Base-by-base conservation (phyloP, 2,329 filamentous ascomycete genomes). In the Kalmusia sp. region DNA sequence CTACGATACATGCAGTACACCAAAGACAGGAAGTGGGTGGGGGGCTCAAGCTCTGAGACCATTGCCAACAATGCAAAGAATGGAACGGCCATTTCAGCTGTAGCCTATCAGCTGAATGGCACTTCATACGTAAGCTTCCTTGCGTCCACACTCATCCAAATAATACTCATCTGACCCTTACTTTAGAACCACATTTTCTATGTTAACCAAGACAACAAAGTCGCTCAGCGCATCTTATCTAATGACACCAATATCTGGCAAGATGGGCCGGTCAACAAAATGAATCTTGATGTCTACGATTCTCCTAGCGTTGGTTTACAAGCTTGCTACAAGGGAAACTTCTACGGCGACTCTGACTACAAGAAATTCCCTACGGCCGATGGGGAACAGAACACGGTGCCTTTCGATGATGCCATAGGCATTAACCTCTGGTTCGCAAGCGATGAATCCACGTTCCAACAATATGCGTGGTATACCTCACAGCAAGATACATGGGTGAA, bases 291-390 rank as follows among this genome's bases (percentile, higher is more conserved):
- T 59, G 89, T 88, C 61, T 96, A 96, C 73, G 93, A 98, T 77
- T 89, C 92, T 1, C 98, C 98, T 65, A 86, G 91, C 1, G 89
- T 96, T 41, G 95, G 95, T 2, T 77, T 95, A 25, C 91, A 96
- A 68, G 88, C 93, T 14, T 88, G 87, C 43, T 80, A 87, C 17
- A 89, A 96, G 71, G 95, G 95, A 0, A 82, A 97, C 37, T 77
- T 83, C 28, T 72, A 72, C 39, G 70, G 69, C 31, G 68, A 70
- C 38, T 51, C 67, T 12, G 74, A 79, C 51, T 76, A 74, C 45
- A 56, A 65, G 6, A 73, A 78, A 34, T 73, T 73, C 22, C 72
- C 73, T 1, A 67, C 69, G 7, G 54, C 64, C 3, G 62, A 57
- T 6, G 69, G 72, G 15, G 58, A 61, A 6, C 45, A 54, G 4